These are phyloP conservation scores for Collariella sp. DNA, from an alignment of 495 filamentous ascomycete species.

Conservation along the genomic window DNA sequence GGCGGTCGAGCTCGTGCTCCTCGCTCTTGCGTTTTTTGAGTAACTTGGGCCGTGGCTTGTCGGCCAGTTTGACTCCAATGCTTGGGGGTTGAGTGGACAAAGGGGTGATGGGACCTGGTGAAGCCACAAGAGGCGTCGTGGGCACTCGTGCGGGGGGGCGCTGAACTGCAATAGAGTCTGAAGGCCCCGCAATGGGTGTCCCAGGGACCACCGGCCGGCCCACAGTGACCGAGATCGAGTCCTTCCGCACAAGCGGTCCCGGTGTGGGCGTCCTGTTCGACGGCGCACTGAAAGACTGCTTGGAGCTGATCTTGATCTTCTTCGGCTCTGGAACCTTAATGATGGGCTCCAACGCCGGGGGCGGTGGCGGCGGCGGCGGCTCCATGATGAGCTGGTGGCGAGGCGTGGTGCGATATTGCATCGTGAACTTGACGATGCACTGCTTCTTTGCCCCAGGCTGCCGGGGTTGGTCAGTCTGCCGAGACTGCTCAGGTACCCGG, in stretches of 20 bases:
- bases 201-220: slow-evolving; percentile 8
- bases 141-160: slow-evolving; percentile 11
- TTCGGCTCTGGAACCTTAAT: slow-evolving; percentile 24
- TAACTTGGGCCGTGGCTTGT: slow-evolving; percentile 20
- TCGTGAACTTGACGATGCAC: slow-evolving; percentile 27
- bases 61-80: neutral
- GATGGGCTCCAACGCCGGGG: slow-evolving; percentile 22
- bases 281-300: slow-evolving; percentile 19
- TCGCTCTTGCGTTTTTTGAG: slow-evolving; percentile 30
- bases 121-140: slow-evolving; percentile 11
- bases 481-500: slow-evolving; percentile 30
- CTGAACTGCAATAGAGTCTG: slow-evolving; percentile 24
- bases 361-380: slow-evolving; percentile 11
- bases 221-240: slow-evolving; percentile 23
- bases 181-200: neutral
- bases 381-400: slow-evolving; percentile 17
- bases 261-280: slow-evolving; percentile 14
- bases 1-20: slow-evolving; percentile 21
- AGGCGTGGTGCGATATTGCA: slow-evolving; percentile 27
- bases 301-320: slow-evolving; percentile 27
- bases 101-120: slow-evolving; percentile 1
- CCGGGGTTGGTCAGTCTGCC: neutral
- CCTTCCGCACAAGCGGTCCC: slow-evolving; percentile 12
- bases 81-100: slow-evolving; percentile 4
- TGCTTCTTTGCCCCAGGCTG: slow-evolving; percentile 15